Evolutionary conservation across 768 basidiomycete species (phyloP).

Genomic region (Cystobasidium tubakii): DNA sequence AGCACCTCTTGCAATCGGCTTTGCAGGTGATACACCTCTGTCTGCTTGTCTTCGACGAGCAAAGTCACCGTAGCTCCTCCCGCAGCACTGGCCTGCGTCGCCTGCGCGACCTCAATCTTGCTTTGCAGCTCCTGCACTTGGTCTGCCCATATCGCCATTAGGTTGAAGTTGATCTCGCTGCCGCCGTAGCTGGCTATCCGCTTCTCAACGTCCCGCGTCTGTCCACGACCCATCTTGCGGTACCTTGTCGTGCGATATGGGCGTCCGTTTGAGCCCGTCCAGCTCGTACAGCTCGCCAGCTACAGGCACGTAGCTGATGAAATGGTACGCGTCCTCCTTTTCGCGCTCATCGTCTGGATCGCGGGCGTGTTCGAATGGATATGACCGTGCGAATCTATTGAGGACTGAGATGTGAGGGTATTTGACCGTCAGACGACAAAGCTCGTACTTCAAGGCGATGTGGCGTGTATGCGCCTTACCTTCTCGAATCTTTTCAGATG

Average conservation of each 20-base stretch:
- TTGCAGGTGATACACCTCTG: constrained; percentile 17
- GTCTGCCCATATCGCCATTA: constrained; percentile 78
- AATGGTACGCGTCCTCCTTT: constrained; percentile 85
- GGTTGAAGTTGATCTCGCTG: constrained; percentile 91
- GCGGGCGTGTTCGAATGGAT: constrained; percentile 54
- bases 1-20: constrained; percentile 43
- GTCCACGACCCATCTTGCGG: constrained; percentile 71
- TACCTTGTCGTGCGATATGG: constrained; percentile 73
- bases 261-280: constrained; percentile 74
- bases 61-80: constrained; percentile 46
- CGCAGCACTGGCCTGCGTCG: constrained; percentile 3
- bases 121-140: constrained; percentile 65
- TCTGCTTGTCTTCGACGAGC: constrained; percentile 35
- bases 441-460: too few relatives aligned
- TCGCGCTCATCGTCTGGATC: constrained; percentile 60
- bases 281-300: constrained; percentile 86
- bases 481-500: too few relatives aligned
- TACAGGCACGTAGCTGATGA: constrained; percentile 83
- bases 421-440: too few relatives aligned
- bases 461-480: too few relatives aligned
- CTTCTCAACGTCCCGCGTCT: constrained; percentile 70
- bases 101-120: constrained; percentile 56
- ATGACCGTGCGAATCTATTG: constrained; percentile 86
- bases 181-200: constrained; percentile 85
- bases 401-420: too few relatives aligned